Evolutionary conservation across 371 early-diverging fungal genomes (phyloP).

Genomic region (Massospora cicadina): DNA sequence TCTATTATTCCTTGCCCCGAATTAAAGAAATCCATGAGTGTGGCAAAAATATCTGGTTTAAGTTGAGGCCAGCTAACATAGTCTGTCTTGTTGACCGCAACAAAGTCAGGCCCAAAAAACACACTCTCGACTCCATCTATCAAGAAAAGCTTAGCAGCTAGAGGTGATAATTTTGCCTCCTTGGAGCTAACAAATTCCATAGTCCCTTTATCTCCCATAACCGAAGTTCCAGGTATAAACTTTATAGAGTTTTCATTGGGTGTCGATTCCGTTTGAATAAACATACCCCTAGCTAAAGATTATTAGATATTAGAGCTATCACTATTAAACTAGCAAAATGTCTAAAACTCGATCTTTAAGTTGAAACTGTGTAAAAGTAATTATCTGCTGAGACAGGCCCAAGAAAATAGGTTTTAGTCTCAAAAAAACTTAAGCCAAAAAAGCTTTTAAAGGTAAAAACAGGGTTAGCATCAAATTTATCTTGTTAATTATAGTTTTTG

Average conservation of each 20-base stretch:
- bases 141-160: slow-evolving; percentile 71
- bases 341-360: no score
- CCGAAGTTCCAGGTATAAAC: slow-evolving; percentile 74
- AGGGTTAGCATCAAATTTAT: not conserved
- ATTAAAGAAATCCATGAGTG: slow-evolving; percentile 87
- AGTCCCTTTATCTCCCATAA: slow-evolving; percentile 35
- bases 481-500: not conserved
- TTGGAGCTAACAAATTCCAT: slow-evolving; percentile 67
- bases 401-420: no score
- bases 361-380: not conserved
- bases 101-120: slow-evolving; percentile 81
- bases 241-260: slow-evolving; percentile 87
- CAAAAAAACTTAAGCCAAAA: not conserved
- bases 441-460: not conserved
- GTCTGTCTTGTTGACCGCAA: slow-evolving; percentile 76
- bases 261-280: slow-evolving; percentile 87
- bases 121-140: slow-evolving; percentile 80
- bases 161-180: slow-evolving; percentile 62
- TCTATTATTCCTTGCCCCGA: slow-evolving; percentile 57
- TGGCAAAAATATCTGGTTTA: slow-evolving; percentile 86
- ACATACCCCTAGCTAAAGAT: slow-evolving; percentile 54
- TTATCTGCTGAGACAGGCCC: not conserved
- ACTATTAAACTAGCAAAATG: no score
- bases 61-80: slow-evolving; percentile 78
- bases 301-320: no score